Conservation (phyloP, 805 yeast genomes). For the Ogataea philodendri region DNA sequence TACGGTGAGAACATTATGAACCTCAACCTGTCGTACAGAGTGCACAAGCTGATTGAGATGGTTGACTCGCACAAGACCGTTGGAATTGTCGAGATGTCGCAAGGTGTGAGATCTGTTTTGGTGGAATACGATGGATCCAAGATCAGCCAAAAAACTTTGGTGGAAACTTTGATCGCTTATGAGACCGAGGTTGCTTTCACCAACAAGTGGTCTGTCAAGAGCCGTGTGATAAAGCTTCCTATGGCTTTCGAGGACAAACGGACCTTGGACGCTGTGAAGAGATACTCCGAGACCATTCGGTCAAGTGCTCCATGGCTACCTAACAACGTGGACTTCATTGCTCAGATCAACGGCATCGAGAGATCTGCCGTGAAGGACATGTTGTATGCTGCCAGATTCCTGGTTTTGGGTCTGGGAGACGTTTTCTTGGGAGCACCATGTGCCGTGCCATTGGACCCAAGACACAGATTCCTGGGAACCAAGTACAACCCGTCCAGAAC, state of each 20-base stretch:
- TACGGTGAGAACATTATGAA: slow-evolving; percentile 90
- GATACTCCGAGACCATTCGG: slow-evolving; percentile 92
- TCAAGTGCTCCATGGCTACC: slow-evolving; percentile 97
- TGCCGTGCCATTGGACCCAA: slow-evolving; percentile 96
- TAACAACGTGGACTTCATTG: slow-evolving; percentile 93
- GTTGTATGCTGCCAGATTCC: slow-evolving; percentile 84
- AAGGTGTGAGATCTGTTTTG: slow-evolving; percentile 93
- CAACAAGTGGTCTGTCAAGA: slow-evolving; percentile 81
- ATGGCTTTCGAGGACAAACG: slow-evolving; percentile 95
- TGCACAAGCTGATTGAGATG: slow-evolving; percentile 74
- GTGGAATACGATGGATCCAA: slow-evolving; percentile 72
- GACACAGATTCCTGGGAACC: slow-evolving; percentile 88
- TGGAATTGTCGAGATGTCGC: slow-evolving; percentile 94
- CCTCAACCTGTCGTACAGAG: slow-evolving; percentile 79
- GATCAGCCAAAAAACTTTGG: slow-evolving; percentile 58
- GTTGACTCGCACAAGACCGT: slow-evolving; percentile 61
- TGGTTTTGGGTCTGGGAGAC: slow-evolving; percentile 95
- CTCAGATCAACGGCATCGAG: slow-evolving; percentile 77
- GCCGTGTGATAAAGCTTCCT: slow-evolving; percentile 81
- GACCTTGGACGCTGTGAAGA: slow-evolving; percentile 83
- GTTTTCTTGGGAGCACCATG: slow-evolving; percentile 98
- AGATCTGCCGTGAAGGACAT: slow-evolving; percentile 77
- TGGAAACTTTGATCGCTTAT: slow-evolving; percentile 65
- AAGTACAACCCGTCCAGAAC: slow-evolving; percentile 97
- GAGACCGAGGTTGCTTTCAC: slow-evolving; percentile 73